Base-by-base conservation (phyloP, 225 moss, liverwort and hornwort genomes). In the Climacium dendroides region DNA sequence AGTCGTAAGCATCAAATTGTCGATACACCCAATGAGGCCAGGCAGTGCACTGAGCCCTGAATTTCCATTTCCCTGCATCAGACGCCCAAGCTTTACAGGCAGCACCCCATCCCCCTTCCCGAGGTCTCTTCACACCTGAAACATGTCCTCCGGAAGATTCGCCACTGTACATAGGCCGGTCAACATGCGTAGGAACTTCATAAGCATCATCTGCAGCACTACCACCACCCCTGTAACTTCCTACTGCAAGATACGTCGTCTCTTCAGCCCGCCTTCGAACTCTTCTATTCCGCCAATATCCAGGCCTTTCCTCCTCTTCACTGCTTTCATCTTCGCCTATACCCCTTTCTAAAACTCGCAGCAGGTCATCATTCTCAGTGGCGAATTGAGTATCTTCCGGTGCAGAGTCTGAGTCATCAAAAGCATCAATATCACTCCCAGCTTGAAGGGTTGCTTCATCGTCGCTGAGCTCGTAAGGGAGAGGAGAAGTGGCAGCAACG, bases 21-120 rank as follows among this genome's bases (percentile, higher is more conserved):
- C 98, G 93, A 59, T 98, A 98, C 19, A 98, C 98, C 98, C 98
- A 98, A 70, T 98, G 96, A 78, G 98, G 98, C 98, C 98, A 98
- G 78, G 93, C 87, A 67, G 95, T 92, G n/a, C 91, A 87, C 91
- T 98, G 98, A 74, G 98, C 98, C 88, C 92, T 93, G 57, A 84
- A 79, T 65, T 87, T 89, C 96, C 95, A 96, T 78, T 93, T 94
- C 32, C 89, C 87, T 63, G 96, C 94, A 82, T 96, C 98, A 66
- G 88, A 90, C 69, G 93, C 95, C 98, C 98, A 98, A 54, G 92
- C 95, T 89, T 91, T 96, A 84, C 95, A 96, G 20, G 96, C 95
- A 71, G 95, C 95, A 50, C 95, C 95, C 98, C 98, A 98, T 54
- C 92, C 95, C n/a, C 94, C 91, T 73, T 94, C 91, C 85, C 93